Conservation (phyloP, 306 rosid species). For the Hylodesmum podocarpum region DNA sequence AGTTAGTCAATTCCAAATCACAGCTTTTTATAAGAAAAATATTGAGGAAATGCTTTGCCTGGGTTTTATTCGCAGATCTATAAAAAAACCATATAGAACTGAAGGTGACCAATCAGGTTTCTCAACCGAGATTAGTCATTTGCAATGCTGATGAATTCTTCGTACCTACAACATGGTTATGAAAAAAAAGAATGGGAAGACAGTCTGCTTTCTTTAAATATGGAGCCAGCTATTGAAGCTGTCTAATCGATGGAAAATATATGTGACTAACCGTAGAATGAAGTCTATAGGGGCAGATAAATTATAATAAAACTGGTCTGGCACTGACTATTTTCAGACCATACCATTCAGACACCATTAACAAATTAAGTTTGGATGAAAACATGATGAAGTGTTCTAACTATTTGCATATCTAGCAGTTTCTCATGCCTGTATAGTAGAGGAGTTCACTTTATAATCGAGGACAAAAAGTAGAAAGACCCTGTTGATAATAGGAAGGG, state of each 20-base stretch:
- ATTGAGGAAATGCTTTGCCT: background rate
- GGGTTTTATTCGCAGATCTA: background rate
- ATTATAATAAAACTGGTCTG: background rate
- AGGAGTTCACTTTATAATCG: background rate
- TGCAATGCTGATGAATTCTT: too few species aligned
- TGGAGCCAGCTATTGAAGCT: background rate
- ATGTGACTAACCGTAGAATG: background rate
- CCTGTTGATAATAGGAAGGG: background rate
- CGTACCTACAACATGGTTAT: too few species aligned
- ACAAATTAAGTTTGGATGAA: background rate
- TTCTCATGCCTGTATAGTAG: background rate
- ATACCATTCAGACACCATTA: background rate
- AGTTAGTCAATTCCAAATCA: background rate
- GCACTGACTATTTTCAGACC: background rate
- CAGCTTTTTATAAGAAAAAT: background rate
- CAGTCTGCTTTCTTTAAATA: background rate
- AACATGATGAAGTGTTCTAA: background rate
- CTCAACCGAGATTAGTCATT: too few species aligned
- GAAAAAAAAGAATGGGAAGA: too few species aligned
- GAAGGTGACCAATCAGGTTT: too few species aligned
- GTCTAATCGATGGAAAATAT: background rate
- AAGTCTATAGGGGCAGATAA: background rate
- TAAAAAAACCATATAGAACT: background rate
- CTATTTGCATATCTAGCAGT: constrained; percentile 24
- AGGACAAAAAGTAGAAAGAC: constrained; percentile 7